Evolutionary conservation across 2,329 filamentous ascomycete species (phyloP).

Genomic region (Epichloe uncinata): DNA sequence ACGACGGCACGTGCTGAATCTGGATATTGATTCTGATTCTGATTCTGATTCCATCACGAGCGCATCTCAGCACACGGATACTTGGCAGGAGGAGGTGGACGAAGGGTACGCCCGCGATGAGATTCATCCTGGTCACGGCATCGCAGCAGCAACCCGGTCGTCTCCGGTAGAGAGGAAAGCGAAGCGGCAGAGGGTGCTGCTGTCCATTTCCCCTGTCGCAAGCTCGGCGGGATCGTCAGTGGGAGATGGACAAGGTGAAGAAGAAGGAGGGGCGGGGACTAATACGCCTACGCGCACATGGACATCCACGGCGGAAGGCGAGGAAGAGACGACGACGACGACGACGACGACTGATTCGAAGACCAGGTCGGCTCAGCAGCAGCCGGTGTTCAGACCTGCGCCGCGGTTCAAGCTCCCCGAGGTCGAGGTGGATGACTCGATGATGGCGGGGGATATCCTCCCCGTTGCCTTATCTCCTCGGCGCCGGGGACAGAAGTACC

Average conservation of each 20-base stretch:
- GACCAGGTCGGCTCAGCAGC: conserved; percentile 8
- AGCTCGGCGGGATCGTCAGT: too few species aligned
- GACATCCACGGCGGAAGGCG: not conserved
- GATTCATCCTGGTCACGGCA: not conserved
- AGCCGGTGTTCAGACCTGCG: conserved; percentile 25
- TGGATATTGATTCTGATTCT: not conserved
- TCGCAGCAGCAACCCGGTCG: not conserved
- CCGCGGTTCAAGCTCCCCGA: conserved; percentile 26
- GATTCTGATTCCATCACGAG: not conserved
- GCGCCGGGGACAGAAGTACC: conserved; percentile 21
- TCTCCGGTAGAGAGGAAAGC: conserved; percentile 7
- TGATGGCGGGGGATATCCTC: conserved; percentile 10
- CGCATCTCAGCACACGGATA: not conserved
- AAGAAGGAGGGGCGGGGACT: not conserved
- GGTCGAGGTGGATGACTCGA: conserved; percentile 10
- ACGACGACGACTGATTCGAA: too few species aligned
- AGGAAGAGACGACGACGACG: not conserved
- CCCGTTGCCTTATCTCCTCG: conserved; percentile 23
- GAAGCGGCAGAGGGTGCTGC: conserved; percentile 7
- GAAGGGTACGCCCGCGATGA: not conserved
- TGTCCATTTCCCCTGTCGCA: conserved; percentile 11
- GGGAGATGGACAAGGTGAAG: too few species aligned
- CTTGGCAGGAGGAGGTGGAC: not conserved
- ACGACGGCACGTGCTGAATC: not conserved
- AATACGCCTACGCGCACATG: too few species aligned